Base-by-base conservation (phyloP, 2,329 filamentous ascomycete species). In the Ophiocordyceps camponoti-saundersi region DNA sequence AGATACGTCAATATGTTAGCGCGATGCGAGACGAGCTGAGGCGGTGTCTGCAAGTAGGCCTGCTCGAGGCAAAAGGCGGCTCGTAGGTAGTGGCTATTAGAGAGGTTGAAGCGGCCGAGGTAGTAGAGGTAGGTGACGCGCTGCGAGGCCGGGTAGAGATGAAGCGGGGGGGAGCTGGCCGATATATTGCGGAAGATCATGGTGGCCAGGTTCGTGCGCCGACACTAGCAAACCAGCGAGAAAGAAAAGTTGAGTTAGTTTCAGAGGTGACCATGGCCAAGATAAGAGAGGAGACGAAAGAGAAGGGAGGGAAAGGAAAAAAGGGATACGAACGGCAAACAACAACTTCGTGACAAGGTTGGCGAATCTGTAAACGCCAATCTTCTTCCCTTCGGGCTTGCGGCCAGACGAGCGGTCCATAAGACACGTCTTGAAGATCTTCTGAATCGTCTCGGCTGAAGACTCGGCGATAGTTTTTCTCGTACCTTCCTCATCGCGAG, bases 41-140 rank as follows among this genome's bases (percentile, higher is more conserved):
- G 55, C 1, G 72, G 73, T 0, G 72, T 77, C 61, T 93, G 82
- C 45, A 80, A 66, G 62, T 94, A 95, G 3, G 90, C 86, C 23
- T 80, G 73, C 56, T 93, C 77, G 7, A 95, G 69, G 34, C 82
- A 86, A 44, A 78, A 69, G 46, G 82, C 77, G 0, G 89, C 87
- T 23, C 84, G 80, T 51, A 77, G 78, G 62, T 87, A 95, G 59
- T 94, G 82, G 53, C 80, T 83, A 61, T 86, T 89, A 52, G 85
- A 79, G 60, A 94, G 87, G 57, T 89, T 79, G 64, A 90, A 95
- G 49, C 88, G 82, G 18, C 90, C 90, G 6, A 96, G 80, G 59
- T 95, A 95, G 66, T 95, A 95, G 15, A 96, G 79, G 56, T 89
- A 96, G 3, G 88, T 94, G 45, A 95, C 87, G 44, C 88, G 79